Conservation (phyloP, 805 yeast species). For the Tetrapisispora pingtungensis region DNA sequence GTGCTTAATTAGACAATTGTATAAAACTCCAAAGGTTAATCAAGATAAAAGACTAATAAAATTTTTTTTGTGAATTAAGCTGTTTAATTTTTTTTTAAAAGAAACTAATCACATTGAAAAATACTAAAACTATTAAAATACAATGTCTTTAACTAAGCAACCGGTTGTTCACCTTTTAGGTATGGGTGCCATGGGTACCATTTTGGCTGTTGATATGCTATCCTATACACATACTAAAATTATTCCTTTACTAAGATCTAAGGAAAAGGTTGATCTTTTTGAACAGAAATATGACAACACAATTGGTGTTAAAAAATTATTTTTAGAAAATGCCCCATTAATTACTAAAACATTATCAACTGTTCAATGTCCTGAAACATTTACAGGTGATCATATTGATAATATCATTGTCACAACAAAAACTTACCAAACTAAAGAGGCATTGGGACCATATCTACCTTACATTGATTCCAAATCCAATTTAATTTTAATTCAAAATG, state of each 20-base stretch:
- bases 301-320: constrained; percentile 20
- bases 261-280: constrained; percentile 18
- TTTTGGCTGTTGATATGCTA: constrained; percentile 22
- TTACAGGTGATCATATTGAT: constrained; percentile 30
- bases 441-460: constrained; percentile 46
- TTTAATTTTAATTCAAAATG: constrained; percentile 74
- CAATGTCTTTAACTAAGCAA: constrained; percentile 1
- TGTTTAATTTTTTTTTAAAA: no score
- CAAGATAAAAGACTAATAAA: no score
- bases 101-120: no score
- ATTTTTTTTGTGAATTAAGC: no score
- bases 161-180: constrained; percentile 26
- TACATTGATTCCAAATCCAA: constrained; percentile 44
- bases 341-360: constrained; percentile 3
- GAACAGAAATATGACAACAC: constrained; percentile 11
- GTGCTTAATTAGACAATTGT: no score
- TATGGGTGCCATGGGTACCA: constrained; percentile 29
- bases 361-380: constrained; percentile 4
- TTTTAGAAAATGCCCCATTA: constrained; percentile 9
- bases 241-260: constrained; percentile 26
- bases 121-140: not conserved
- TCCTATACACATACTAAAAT: constrained; percentile 15
- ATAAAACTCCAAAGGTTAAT: no score
- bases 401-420: constrained; percentile 71
- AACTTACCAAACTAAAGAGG: constrained; percentile 59